Conservation (phyloP, 805 yeast genomes). For the Nakazawaea laoshanensis region DNA sequence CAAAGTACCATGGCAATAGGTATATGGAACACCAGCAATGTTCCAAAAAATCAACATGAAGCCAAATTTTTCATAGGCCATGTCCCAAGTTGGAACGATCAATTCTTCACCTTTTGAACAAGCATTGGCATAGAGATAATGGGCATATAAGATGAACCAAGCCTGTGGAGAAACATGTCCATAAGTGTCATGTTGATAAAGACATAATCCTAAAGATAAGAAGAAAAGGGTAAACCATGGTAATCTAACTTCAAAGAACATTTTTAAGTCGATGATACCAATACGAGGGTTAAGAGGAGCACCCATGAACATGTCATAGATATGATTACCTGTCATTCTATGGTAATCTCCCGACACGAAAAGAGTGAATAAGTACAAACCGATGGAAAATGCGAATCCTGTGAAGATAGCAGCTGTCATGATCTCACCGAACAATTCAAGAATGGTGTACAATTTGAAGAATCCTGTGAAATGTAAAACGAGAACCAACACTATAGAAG, state of each 20-base stretch:
- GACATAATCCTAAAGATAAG: constrained; percentile 62
- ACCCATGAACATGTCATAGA: constrained; percentile 94
- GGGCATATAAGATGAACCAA: constrained; percentile 65
- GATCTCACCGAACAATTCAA: constrained; percentile 82
- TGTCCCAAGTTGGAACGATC: constrained; percentile 98
- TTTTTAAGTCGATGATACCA: constrained; percentile 87
- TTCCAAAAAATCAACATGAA: constrained; percentile 98
- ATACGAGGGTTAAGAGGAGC: constrained; percentile 95
- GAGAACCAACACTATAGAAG: constrained; percentile 48
- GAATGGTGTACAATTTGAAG: constrained; percentile 63
- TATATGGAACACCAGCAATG: constrained; percentile 97
- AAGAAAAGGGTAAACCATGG: constrained; percentile 93
- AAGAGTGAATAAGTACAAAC: constrained; percentile 62
- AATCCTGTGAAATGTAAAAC: constrained; percentile 65
- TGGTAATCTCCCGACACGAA: constrained; percentile 67
- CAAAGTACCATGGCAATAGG: constrained; percentile 90
- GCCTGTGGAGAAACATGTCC: constrained; percentile 79
- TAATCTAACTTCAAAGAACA: constrained; percentile 94
- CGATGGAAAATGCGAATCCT: constrained; percentile 65
- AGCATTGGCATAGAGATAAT: constrained; percentile 93
- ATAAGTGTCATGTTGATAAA: constrained; percentile 73
- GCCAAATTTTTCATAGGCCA: constrained; percentile 99
- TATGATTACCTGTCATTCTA: constrained; percentile 82
- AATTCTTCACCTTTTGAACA: constrained; percentile 97
- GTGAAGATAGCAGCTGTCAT: constrained; percentile 85